Evolutionary conservation across 2,329 filamentous ascomycete genomes (phyloP).

Genomic region (Dryadomyces sulphureus): DNA sequence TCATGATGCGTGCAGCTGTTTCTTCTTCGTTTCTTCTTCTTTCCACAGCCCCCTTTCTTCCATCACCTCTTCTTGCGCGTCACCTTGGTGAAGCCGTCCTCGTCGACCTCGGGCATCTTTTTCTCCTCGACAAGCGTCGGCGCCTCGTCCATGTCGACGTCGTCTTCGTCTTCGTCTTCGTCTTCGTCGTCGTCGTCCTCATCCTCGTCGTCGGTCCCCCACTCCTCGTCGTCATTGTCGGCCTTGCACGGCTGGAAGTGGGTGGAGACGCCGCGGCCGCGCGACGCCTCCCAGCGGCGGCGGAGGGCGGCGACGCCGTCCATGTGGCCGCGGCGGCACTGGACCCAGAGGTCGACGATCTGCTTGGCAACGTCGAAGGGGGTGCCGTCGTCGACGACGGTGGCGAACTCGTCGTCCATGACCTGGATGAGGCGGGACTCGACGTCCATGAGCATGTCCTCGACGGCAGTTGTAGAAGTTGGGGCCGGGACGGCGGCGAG

Average conservation of each 20-base stretch:
- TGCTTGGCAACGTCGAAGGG: constrained; percentile 57
- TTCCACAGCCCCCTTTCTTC: not conserved
- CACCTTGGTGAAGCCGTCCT: constrained; percentile 70
- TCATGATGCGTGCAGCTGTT: not conserved
- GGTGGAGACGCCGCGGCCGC: constrained; percentile 40
- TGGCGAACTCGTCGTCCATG: constrained; percentile 92
- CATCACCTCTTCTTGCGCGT: constrained; percentile 47
- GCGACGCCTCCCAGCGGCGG: constrained; percentile 44
- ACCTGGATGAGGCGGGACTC: constrained; percentile 77
- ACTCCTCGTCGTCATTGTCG: constrained; percentile 43
- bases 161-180: constrained; percentile 34
- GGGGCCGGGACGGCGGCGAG: constrained; percentile 11
- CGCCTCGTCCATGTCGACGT: constrained; percentile 55
- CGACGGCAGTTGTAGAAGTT: constrained; percentile 12
- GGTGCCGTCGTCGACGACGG: constrained; percentile 81
- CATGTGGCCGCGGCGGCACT: constrained; percentile 51
- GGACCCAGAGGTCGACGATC: constrained; percentile 52
- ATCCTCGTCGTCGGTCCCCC: constrained; percentile 38
- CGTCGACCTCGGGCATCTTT: constrained; percentile 61
- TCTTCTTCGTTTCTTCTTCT: not conserved
- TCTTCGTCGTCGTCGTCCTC: constrained; percentile 43
- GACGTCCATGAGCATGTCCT: constrained; percentile 58
- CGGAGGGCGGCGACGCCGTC: constrained; percentile 49
- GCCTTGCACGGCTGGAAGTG: constrained; percentile 41
- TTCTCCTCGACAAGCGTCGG: constrained; percentile 45